Evolutionary conservation across 257 asterid genomes (phyloP), one percentile per base, ranked within the genome.

Genomic region (Anisodus acutangulus): DNA sequence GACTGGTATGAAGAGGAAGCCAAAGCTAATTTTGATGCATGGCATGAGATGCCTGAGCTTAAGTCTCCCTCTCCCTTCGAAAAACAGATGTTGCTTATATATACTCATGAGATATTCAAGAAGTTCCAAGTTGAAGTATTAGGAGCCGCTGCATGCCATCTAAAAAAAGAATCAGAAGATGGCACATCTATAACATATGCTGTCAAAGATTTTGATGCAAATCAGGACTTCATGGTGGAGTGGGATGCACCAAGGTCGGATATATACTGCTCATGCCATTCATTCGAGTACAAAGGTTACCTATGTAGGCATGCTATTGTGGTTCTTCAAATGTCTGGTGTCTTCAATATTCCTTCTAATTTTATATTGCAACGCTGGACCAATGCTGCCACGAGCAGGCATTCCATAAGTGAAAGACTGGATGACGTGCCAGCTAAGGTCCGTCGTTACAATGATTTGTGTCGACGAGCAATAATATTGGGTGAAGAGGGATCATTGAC

Each of bases 291-390:
- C 87, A 92, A 89, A 87, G 99, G 99, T 78, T 93, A 91, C 78
- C 97, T 94, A 17, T 95, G 98, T 84, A 91, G 98, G 84, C 99
- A 95, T 85, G 93, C 96, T 59, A 90, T 95, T 66, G 96, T 95
- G 85, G 97, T 95, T 83, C 98, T 95, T 86, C 99, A 95, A 91
- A 95, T 95, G 99, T 93, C 97, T 22, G 99, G 99, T 55, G 91
- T 95, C 80, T 95, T 92, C 85, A 93, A 86, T 74, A 88, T 94
- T 71, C 99, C 99, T 13, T 88, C 87, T 78, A 93, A 88, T 85
- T 95, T 93, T 86, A 88, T 93, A 84, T 87, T 93, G 88, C 95
- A 95, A 87, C 85, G 99, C 84, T 95, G 99, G 99, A 94, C 98
- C 51, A 95, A 95, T 91, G 95, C 90, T 83, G 98, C 99, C 84